Percentiles rank a stretch among this genome's conserved stretches.
These are phyloP conservation scores for Sporisorium iseilematis-ciliati DNA, from an alignment of 1,284 basidiomycete species.

Conservation along the genomic window DNA sequence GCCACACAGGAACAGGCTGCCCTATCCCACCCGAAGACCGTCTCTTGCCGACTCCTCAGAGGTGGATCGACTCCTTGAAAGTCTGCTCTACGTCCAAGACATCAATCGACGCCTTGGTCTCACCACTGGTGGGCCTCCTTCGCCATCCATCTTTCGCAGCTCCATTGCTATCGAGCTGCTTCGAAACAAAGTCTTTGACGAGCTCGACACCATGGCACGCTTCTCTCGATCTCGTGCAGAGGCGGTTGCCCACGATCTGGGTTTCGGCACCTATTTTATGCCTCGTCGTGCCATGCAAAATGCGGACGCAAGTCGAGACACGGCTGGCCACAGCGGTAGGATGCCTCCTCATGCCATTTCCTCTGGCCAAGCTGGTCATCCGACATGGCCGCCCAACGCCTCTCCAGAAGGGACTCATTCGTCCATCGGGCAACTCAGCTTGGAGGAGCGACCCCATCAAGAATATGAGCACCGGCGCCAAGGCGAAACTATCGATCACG, in stretches of 20 bases:
- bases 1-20: slow-evolving; percentile 22
- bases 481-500: background rate
- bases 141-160: slow-evolving; percentile 28
- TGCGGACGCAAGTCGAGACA: background rate
- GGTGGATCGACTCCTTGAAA: slow-evolving; percentile 34
- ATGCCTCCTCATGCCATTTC: background rate
- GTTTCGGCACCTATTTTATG: slow-evolving; percentile 3
- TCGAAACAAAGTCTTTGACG: slow-evolving; percentile 22
- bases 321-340: background rate
- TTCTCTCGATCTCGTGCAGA: slow-evolving; percentile 42
- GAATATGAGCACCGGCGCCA: background rate
- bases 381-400: slow-evolving; percentile 7
- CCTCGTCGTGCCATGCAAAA: background rate
- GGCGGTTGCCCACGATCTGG: slow-evolving; percentile 28
- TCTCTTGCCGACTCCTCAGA: slow-evolving; percentile 31
- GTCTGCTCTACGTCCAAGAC: slow-evolving; percentile 40
- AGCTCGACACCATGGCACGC: slow-evolving; percentile 35
- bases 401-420: slow-evolving; percentile 11
- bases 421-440: slow-evolving; percentile 14
- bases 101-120: slow-evolving; percentile 45
- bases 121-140: slow-evolving; percentile 14
- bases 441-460: slow-evolving; percentile 22
- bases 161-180: slow-evolving; percentile 20
- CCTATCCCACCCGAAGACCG: slow-evolving; percentile 13
- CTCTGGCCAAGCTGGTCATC: slow-evolving; percentile 22